Evolutionary conservation across 73 alveolate genomes (phyloP).

Genomic region (Tetrahymena elliotti): DNA sequence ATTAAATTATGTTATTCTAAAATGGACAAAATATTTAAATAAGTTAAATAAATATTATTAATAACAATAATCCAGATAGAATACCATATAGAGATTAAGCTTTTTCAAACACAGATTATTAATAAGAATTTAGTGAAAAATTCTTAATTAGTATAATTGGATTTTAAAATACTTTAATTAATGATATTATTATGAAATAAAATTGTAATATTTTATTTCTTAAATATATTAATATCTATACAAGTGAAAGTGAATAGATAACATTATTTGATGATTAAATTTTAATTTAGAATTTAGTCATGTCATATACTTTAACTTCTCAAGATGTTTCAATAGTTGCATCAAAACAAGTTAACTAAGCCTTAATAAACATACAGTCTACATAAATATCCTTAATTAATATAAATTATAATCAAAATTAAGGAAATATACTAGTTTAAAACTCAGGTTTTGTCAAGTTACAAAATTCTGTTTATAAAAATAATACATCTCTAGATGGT

Average conservation of each 20-base stretch:
- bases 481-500: not conserved
- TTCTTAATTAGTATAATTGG: not conserved
- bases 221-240: too few species aligned
- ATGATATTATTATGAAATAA: not conserved
- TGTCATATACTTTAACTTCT: not conserved
- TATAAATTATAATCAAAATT: too few species aligned
- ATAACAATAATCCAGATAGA: not conserved
- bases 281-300: too few species aligned
- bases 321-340: not conserved
- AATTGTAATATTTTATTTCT: not conserved
- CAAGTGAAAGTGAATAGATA: not conserved
- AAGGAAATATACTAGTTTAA: not conserved
- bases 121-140: not conserved
- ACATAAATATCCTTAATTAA: not conserved
- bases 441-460: not conserved
- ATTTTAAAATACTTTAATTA: not conserved
- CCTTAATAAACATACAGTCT: not conserved
- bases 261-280: not conserved
- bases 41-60: too few species aligned
- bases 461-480: not conserved
- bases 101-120: not conserved
- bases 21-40: not conserved
- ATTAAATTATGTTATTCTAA: too few species aligned
- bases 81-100: not conserved
- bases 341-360: not conserved